Base-by-base conservation (phyloP, 768 basidiomycete genomes). In the Lepiota subincarnata region DNA sequence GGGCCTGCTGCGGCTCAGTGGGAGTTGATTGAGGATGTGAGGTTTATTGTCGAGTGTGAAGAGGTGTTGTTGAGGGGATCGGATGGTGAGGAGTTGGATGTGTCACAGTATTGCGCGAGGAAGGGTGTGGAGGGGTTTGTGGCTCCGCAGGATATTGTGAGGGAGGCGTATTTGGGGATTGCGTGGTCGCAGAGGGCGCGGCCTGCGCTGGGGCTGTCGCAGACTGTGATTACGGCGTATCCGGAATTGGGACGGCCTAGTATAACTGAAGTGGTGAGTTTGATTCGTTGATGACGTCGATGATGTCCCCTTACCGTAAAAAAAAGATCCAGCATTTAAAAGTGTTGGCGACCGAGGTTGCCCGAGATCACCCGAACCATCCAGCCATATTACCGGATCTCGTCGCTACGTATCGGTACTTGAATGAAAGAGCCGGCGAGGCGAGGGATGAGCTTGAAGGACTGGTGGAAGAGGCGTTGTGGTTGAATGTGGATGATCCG, bases 121-220 rank as follows among this genome's bases (percentile, higher is more conserved):
- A 26, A n/a, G n/a, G 43, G 31, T 45, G n/a, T 24, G 3, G 31
- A 31, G 3, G 19, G 41, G 0, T 20, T 66, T n/a, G 37, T 61
- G 10, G 26, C 61, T 0, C 64, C 62, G 1, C 50, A 47, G 3
- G 39, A 50, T 10, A 50, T 64, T 35, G 59, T 66, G 10, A 47
- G 55, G 24, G 36, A 41, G 8, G 48, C 57, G 12, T 59, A 53
- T 34, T 59, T 58, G 36, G 50, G 48, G 1, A 59, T 66, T n/a
- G 63, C 62, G 1, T 66, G 65, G 65, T 64, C 65, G 0, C 65
- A 64, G 43, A 48, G 61, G 4, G 54, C 50, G 2, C 28, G 56
- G 5, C 61, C 61, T 48, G 40, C 42, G n/a, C 19, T 40, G 20
- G 50, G 56, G 11, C 59, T 62, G 14, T 31, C 42, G 1, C 50